Conservation (phyloP, 2,329 filamentous ascomycete species). For the Blumeriella jaapii region DNA sequence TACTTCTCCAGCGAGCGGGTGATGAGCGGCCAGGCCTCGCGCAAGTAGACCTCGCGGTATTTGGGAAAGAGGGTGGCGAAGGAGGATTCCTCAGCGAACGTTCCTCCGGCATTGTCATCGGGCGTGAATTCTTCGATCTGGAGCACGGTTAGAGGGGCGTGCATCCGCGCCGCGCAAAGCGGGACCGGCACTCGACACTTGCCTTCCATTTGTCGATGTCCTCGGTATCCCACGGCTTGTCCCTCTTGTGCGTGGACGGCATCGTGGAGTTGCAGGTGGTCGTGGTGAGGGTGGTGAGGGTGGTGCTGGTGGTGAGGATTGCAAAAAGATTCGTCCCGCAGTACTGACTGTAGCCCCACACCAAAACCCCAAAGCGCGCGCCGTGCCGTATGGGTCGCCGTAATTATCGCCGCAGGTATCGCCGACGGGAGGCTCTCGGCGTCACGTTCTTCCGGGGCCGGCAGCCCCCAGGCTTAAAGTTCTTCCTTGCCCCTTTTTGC, state of each 20-base stretch:
- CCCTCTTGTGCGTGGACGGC: constrained; percentile 81
- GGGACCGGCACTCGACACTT: constrained; percentile 1
- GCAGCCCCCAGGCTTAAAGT: too few relatives aligned
- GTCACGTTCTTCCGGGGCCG: too few relatives aligned
- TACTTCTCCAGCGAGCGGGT: constrained; percentile 77
- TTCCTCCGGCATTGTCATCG: constrained; percentile 73
- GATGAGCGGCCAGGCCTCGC: constrained; percentile 84
- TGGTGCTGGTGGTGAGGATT: constrained; percentile 8
- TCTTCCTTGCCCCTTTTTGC: too few relatives aligned
- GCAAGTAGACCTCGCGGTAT: constrained; percentile 89
- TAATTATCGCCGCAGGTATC: too few relatives aligned
- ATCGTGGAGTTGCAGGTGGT: constrained; percentile 38
- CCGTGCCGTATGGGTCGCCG: too few relatives aligned
- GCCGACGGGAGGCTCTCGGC: too few relatives aligned
- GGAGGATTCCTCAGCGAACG: constrained; percentile 85
- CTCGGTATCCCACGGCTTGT: constrained; percentile 92
- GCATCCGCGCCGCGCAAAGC: background rate
- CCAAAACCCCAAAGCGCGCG: constrained; percentile 1
- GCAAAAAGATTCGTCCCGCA: constrained; percentile 12
- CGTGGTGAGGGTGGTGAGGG: constrained; percentile 14
- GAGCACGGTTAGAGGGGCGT: constrained; percentile 4
- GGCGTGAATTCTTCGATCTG: constrained; percentile 73
- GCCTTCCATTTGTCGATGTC: constrained; percentile 97
- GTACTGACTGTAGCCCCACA: too few relatives aligned
- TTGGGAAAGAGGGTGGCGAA: constrained; percentile 86